Conservation (phyloP, 345 rosid species). For the Pugionium cornutum region DNA sequence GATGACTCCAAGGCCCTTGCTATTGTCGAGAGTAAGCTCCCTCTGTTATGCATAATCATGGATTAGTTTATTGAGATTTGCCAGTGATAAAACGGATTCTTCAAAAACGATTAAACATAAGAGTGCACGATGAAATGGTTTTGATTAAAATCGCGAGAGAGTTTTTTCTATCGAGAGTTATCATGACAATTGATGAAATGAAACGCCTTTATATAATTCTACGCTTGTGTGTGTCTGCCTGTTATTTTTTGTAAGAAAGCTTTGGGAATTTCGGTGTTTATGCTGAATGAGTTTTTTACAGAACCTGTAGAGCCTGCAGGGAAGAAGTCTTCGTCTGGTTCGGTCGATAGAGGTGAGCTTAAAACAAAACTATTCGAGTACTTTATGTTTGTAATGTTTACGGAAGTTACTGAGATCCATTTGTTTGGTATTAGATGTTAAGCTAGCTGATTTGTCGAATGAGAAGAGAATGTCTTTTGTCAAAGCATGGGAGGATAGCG, state of each 20-base stretch:
- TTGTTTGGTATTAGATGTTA: constrained; percentile 56
- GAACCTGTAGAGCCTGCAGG: constrained; percentile 56
- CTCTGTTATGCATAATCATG: background rate
- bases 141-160: background rate
- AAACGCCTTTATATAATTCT: background rate
- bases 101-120: background rate
- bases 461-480: constrained; percentile 62
- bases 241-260: background rate
- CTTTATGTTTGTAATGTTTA: constrained; percentile 15
- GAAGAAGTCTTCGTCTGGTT: constrained; percentile 61
- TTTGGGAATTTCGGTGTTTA: background rate
- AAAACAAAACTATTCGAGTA: background rate
- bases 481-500: constrained; percentile 92
- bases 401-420: constrained; percentile 3
- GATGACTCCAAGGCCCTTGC: constrained; percentile 65
- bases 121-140: background rate
- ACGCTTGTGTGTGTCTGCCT: background rate
- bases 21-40: constrained; percentile 55
- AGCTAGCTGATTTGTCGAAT: constrained; percentile 77
- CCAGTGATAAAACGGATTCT: background rate
- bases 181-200: background rate
- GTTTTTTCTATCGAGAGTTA: background rate
- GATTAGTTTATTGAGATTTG: constrained; percentile 11
- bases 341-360: constrained; percentile 65
- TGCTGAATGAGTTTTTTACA: constrained; percentile 38